phyloP scores from a whole-genome alignment of 345 rosid genomes.

The Aquilaria malaccensis region DNA sequence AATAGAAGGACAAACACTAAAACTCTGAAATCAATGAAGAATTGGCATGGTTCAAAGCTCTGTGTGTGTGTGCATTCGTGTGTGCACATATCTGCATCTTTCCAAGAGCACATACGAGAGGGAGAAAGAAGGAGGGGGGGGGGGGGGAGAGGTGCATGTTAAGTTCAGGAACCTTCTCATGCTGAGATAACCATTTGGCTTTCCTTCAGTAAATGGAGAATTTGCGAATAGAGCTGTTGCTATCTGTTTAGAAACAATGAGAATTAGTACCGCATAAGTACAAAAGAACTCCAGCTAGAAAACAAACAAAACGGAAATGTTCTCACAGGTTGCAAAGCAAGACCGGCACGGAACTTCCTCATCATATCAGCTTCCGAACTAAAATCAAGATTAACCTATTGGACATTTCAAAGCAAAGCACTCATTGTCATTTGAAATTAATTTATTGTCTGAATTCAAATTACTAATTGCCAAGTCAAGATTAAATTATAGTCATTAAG shows the following conservation, averaged over 20 bases:
- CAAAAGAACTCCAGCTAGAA: constrained; percentile 15
- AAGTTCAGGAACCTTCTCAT: constrained; percentile 67
- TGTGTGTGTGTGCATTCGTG: too few relatives aligned
- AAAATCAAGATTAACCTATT: constrained; percentile 94
- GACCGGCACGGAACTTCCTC: constrained; percentile 89
- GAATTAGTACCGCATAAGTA: constrained; percentile 23
- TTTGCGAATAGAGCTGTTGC: constrained; percentile 98
- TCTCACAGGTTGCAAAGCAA: constrained; percentile 96
- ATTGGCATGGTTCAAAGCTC: not conserved
- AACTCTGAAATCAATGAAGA: constrained; percentile 9
- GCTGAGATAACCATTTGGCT: constrained; percentile 97
- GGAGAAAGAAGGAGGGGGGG: constrained; percentile 6
- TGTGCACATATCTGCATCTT: too few relatives aligned
- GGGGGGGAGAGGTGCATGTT: constrained; percentile 2
- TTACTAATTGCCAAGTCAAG: too few relatives aligned
- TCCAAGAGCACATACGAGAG: not conserved
- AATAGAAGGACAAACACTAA: constrained; percentile 8
- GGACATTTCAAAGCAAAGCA: not conserved
- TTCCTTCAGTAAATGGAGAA: constrained; percentile 97
- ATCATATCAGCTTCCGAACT: constrained; percentile 97
- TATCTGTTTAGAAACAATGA: constrained; percentile 51
- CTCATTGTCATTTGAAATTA: too few relatives aligned
- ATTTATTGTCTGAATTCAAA: too few relatives aligned
- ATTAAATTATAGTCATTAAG: too few relatives aligned
- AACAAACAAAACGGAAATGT: constrained; percentile 7